Evolutionary conservation across 441 rosid genomes (phyloP).

Genomic region (Syzygium malaccense): DNA sequence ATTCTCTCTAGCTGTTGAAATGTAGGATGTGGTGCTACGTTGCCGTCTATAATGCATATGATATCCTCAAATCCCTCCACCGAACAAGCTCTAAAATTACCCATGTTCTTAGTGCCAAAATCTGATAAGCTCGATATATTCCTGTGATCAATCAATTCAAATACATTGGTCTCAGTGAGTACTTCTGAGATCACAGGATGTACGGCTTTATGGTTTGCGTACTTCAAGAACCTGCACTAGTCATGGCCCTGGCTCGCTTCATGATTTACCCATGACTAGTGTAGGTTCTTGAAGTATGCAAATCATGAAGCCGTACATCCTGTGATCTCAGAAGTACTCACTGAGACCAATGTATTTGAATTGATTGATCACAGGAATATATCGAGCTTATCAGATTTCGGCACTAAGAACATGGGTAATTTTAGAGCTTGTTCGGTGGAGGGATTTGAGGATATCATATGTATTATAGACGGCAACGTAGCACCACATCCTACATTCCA

Average conservation of each 20-base stretch:
- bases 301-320: no score
- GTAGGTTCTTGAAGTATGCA: no score
- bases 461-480: no score
- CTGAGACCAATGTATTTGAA: neutral
- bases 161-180: no score
- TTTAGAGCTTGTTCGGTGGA: neutral
- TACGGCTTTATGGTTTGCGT: no score
- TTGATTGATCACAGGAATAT: neutral
- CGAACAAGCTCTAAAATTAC: fast-evolving
- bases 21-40: neutral
- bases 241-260: no score
- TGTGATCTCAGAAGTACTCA: neutral
- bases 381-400: neutral
- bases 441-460: neutral
- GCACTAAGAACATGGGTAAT: no score
- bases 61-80: neutral
- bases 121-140: no score
- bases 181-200: no score
- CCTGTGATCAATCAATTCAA: no score
- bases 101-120: no score
- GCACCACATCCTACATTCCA: neutral
- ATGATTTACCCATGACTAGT: neutral
- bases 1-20: neutral
- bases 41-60: fast-evolving
- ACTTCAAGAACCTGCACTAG: no score